A percentile compares a stretch with the other conserved stretches of the same genome.
Conservation (phyloP, 2,329 filamentous ascomycete species). For the Berkeleyomyces basicola region DNA sequence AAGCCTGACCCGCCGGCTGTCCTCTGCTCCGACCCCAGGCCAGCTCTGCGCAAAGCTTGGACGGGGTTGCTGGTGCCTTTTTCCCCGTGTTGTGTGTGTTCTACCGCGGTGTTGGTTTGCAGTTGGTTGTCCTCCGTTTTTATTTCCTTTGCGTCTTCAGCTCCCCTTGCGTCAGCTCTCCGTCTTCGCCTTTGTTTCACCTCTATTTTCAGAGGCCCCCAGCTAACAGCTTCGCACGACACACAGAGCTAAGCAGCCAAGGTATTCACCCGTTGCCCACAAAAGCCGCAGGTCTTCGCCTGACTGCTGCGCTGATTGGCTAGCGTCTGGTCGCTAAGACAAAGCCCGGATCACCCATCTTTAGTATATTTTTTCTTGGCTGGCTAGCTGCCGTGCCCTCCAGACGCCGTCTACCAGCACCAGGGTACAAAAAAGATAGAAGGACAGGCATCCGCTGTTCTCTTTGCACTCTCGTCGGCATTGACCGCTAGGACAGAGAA, state of each 20-base stretch:
- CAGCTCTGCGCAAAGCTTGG: neutral
- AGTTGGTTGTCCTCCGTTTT: neutral
- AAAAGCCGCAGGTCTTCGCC: neutral
- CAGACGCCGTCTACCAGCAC: too few species aligned
- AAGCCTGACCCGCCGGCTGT: neutral
- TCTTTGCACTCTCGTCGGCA: too few species aligned
- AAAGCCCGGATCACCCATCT: neutral
- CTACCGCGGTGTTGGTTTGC: neutral
- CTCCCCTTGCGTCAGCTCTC: neutral
- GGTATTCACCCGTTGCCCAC: neutral
- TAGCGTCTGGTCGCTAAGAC: neutral
- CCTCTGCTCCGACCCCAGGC: neutral
- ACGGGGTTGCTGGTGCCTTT: neutral
- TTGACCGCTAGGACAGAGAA: too few species aligned
- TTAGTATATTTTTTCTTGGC: neutral
- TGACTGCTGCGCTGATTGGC: neutral
- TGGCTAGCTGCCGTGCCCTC: neutral
- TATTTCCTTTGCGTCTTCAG: neutral
- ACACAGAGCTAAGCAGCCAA: too few species aligned
- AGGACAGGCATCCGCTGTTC: too few species aligned
- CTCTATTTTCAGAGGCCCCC: neutral
- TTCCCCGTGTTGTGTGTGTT: neutral
- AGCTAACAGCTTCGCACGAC: neutral
- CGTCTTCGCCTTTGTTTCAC: neutral
- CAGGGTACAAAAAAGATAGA: too few species aligned